These are phyloP conservation scores for Penicillium pulvis DNA, from an alignment of 495 filamentous ascomycete species.

Conservation along the genomic window DNA sequence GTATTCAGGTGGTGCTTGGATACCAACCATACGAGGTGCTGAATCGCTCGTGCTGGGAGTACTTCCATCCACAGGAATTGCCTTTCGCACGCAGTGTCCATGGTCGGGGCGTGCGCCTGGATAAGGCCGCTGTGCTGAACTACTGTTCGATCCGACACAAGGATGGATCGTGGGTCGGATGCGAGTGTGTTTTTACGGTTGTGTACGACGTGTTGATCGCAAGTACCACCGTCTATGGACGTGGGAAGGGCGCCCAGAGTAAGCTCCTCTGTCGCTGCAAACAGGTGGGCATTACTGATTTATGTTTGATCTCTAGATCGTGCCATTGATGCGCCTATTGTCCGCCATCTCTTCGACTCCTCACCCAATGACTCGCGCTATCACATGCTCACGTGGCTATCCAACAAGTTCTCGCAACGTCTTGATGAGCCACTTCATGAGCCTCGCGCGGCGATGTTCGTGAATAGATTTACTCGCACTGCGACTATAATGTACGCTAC, in stretches of 20 bases:
- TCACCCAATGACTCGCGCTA: constrained; percentile 84
- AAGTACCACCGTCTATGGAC: constrained; percentile 77
- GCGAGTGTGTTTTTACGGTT: constrained; percentile 88
- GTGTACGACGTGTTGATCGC: constrained; percentile 87
- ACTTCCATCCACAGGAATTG: constrained; percentile 81
- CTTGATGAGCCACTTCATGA: constrained; percentile 65
- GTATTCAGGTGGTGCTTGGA: constrained; percentile 78
- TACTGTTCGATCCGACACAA: constrained; percentile 73
- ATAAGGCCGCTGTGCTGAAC: constrained; percentile 83
- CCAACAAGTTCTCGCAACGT: constrained; percentile 73
- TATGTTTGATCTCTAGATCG: constrained; percentile 54
- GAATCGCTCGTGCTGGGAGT: constrained; percentile 80
- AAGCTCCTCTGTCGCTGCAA: constrained; percentile 33
- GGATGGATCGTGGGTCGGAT: constrained; percentile 73
- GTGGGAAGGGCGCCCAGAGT: constrained; percentile 74
- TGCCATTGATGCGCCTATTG: constrained; percentile 75
- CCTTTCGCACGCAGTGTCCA: constrained; percentile 75
- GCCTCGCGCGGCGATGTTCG: constrained; percentile 80
- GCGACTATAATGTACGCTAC: constrained; percentile 88
- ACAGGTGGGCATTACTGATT: constrained; percentile 1
- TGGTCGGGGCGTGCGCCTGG: constrained; percentile 70
- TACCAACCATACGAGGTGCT: constrained; percentile 75
- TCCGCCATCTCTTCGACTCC: constrained; percentile 77
- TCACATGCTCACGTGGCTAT: constrained; percentile 86
- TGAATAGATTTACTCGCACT: constrained; percentile 84